A percentile compares a stretch with the other conserved stretches of the same genome.
These are phyloP conservation scores for Taiozyma sp. DNA, from an alignment of 1,139 yeast species.

Conservation along the genomic window DNA sequence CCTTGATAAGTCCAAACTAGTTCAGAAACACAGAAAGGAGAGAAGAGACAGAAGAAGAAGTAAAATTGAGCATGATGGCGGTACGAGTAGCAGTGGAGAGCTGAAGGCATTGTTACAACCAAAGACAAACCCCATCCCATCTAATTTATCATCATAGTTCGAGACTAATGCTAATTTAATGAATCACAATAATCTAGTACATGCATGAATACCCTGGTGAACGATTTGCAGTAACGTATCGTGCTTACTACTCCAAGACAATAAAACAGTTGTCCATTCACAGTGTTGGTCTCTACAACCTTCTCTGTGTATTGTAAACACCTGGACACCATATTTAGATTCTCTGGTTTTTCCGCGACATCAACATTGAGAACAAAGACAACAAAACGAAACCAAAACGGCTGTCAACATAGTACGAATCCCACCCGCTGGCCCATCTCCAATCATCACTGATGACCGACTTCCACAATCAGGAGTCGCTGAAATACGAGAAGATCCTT, in stretches of 20 bases:
- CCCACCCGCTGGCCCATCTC: background rate
- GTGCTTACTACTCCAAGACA: too few relatives aligned
- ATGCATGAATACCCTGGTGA: background rate
- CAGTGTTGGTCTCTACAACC: background rate
- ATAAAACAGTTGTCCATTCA: too few relatives aligned
- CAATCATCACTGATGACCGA: background rate
- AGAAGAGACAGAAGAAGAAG: slow-evolving; percentile 34
- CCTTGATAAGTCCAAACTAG: slow-evolving; percentile 19
- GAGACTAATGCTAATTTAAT: background rate
- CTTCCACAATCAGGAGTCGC: slow-evolving; percentile 8
- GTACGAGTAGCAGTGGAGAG: background rate
- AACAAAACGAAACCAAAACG: background rate
- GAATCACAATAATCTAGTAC: background rate
- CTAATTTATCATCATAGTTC: background rate
- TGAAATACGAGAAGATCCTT: slow-evolving; percentile 18
- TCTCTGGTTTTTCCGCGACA: background rate
- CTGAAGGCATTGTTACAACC: background rate
- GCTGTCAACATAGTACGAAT: background rate
- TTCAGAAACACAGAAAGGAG: slow-evolving; percentile 36
- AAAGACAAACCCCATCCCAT: background rate
- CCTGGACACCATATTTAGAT: background rate
- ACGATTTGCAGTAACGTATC: background rate
- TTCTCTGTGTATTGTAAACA: background rate
- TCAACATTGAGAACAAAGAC: background rate
- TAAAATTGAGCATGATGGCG: slow-evolving; percentile 1